Evolutionary conservation across 805 yeast species (phyloP).

Genomic region (Wickerhamiella australiensis): DNA sequence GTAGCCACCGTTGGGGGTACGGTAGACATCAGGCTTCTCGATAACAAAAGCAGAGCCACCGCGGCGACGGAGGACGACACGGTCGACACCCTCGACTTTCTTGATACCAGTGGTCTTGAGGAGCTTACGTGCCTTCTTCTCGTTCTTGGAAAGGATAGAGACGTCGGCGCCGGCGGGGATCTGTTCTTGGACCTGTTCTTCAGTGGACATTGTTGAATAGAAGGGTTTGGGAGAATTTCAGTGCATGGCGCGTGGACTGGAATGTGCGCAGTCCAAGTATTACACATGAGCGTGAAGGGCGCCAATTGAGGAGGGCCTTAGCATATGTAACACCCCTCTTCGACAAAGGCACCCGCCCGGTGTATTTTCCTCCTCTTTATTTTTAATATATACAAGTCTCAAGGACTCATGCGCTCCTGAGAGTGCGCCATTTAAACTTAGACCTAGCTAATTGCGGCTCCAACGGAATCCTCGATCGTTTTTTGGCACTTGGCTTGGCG

Average conservation of each 20-base stretch:
- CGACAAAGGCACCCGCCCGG: no score
- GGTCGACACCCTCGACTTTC: conserved; percentile 80
- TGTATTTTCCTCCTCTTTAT: no score
- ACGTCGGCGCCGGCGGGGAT: conserved; percentile 51
- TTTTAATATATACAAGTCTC: no score
- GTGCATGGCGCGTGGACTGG: conserved; percentile 6
- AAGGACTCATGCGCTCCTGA: no score
- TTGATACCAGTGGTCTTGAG: conserved; percentile 80
- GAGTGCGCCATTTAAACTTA: no score
- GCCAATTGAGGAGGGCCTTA: no score
- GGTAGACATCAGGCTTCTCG: conserved; percentile 90
- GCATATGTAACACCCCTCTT: no score
- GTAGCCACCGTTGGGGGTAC: conserved; percentile 84
- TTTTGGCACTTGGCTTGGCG: no score
- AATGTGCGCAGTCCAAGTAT: background rate
- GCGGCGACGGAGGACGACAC: conserved; percentile 92
- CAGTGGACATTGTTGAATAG: conserved; percentile 12
- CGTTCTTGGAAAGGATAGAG: conserved; percentile 73
- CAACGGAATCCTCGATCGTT: no score
- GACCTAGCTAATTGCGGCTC: no score
- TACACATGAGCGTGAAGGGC: conserved; percentile 6
- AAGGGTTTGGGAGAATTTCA: background rate
- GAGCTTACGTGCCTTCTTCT: conserved; percentile 88
- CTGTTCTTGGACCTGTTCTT: conserved; percentile 41
- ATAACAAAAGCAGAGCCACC: conserved; percentile 85